Conservation (phyloP, 306 rosid species). For the Medicago ruthenica region DNA sequence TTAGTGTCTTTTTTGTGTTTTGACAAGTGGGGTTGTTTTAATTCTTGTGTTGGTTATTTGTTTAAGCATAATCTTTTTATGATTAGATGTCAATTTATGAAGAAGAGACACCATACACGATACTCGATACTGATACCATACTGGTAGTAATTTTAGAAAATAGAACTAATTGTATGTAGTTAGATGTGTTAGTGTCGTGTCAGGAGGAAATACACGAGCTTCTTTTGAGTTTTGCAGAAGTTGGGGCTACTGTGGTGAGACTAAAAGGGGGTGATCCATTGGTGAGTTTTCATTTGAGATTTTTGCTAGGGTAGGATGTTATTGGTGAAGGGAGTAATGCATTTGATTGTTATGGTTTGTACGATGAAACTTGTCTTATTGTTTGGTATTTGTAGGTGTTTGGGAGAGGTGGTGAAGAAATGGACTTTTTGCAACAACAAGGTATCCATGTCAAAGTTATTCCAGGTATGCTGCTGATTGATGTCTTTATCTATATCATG, state of each 20-base stretch:
- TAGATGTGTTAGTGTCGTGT: background rate
- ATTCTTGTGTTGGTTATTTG: constrained; percentile 35
- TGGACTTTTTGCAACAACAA: constrained; percentile 93
- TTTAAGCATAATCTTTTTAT: too few relatives aligned
- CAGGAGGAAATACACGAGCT: constrained; percentile 98
- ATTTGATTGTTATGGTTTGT: constrained; percentile 25
- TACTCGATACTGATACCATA: background rate
- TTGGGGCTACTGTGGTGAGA: constrained; percentile 93
- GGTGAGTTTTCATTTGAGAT: constrained; percentile 58
- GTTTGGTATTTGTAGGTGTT: constrained; percentile 68
- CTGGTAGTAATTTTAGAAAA: background rate
- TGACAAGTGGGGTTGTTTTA: background rate
- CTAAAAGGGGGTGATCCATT: constrained; percentile 98
- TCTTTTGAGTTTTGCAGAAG: constrained; percentile 95
- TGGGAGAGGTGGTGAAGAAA: constrained; percentile 99
- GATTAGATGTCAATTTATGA: background rate
- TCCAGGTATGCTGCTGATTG: constrained; percentile 69
- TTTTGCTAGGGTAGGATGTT: constrained; percentile 7
- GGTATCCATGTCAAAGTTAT: constrained; percentile 91
- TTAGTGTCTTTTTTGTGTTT: background rate
- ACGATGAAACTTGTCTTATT: background rate
- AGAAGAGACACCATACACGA: background rate
- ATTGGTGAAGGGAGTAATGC: background rate
- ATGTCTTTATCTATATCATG: constrained; percentile 14
- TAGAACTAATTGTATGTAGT: background rate